Base-by-base conservation (phyloP, 352 stramenopile species). In the Globisporangium spinosum region DNA sequence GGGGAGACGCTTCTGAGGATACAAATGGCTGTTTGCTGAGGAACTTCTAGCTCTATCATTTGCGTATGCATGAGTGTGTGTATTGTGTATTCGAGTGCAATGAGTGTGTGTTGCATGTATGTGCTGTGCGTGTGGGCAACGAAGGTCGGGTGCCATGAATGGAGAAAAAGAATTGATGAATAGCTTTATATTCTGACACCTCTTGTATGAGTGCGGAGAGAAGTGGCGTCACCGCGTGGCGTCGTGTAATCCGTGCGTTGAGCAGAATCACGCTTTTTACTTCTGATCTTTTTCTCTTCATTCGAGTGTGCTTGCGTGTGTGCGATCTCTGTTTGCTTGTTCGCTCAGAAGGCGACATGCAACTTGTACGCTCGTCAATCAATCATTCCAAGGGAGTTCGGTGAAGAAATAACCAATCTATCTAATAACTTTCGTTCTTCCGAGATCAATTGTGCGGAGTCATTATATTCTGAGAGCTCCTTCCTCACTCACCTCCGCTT, bases 381-480 rank as follows among this genome's bases (percentile, higher is more conserved):
- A 13, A 10, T 20, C 20, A 29, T 3, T 5, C 27, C 22, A 56
- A 38, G 62, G 64, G 77, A 65, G 74, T 83, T 93, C 84, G 32
- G 73, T 89, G 84, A 90, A 69, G 84, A 93, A 71, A 90, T 70
- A 85, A 56, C 66, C 57, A 72, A 76, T 80, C 68, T 76, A 89
- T 88, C 73, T 85, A 77, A 93, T 91, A 91, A 93, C 85, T 93
- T 93, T 93, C 85, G 85, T 93, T 93, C 85, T 93, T 93, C 85
- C 82, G 77, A 93, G 80, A 71, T 71, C 60, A 58, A 71, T 71
- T 62, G 66, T 71, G 66, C 66, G 66, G 66, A 71, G 58, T 23
- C 66, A 71, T 67, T 35, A 35, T 49, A 20, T 29, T 71, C 66
- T 47, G 66, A 71, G 66, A 71, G 27, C 35, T 67, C 59, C 34